Base-by-base conservation (phyloP, 1,284 basidiomycete species). In the Trametes hirsuta region DNA sequence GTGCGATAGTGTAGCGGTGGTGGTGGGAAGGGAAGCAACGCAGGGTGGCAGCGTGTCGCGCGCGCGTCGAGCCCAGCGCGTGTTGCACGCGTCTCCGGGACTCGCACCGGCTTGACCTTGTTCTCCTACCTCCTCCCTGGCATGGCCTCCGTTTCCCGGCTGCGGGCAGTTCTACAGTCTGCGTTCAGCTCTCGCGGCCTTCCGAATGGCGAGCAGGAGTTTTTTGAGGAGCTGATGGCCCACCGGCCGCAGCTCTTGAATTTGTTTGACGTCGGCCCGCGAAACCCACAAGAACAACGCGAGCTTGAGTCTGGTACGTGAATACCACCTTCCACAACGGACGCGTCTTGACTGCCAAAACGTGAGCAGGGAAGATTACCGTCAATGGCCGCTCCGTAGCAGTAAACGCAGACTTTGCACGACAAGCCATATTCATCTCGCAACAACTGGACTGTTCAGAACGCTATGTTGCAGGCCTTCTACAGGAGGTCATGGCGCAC, bases 381-480 rank as follows among this genome's bases (percentile, higher is more conserved):
- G 76, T 90, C 21, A 74, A 86, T 52, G 88, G 87, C 47, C 82
- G 81, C 67, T 76, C 82, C 24, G 79, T 89, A 51, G 84, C 82
- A 3, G 81, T 90, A 64, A 93, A 91, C 70, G 73, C 79, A 35
- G 88, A 91, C 71, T 93, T 89, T 73, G 84, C 83, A n/a, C 84
- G 83, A 56, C 91, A 93, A 70, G 84, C 82, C 59, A 72, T 88
- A 59, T 91, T 91, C 72, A 81, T 94, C 53, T 84, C 92, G 0
- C 84, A 89, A 68, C 85, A 91, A 59, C 85, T 95, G 55, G 81
- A 85, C 68, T 86, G 84, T 65, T 94, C 92, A 5, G 92, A 95
- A 75, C 84, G 86, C 66, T 86, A 90, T 71, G 75, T 87, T 52
- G 88, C 92, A 1, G 79, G 79, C 14, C 79, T 94, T n/a, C 78